Conservation (phyloP, 2,329 filamentous ascomycete genomes). For the Trichothecium sympodiale region DNA sequence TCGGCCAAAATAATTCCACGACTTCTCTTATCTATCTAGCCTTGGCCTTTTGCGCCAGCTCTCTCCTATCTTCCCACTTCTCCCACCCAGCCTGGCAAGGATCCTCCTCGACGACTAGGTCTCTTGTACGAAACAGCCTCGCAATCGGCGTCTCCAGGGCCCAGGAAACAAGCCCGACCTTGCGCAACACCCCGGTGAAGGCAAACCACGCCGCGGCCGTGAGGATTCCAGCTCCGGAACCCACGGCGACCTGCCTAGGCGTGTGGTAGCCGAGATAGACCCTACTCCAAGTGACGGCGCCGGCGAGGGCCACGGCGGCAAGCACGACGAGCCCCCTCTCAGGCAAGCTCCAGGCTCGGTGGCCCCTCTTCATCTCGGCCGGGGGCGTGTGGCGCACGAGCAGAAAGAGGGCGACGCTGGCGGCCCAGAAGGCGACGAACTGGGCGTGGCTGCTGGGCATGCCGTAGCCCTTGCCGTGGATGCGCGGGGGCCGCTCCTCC, state of each 20-base stretch:
- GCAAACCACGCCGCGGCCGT: conserved; percentile 73
- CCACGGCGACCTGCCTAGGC: conserved; percentile 73
- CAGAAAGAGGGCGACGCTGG: conserved; percentile 76
- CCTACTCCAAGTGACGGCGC: conserved; percentile 66
- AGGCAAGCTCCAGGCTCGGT: conserved; percentile 46
- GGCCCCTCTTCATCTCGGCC: no score
- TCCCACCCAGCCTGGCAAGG: conserved; percentile 88
- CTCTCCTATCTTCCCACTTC: conserved; percentile 60
- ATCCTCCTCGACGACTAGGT: conserved; percentile 81
- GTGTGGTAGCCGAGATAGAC: conserved; percentile 94
- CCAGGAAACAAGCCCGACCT: conserved; percentile 61
- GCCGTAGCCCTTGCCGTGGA: conserved; percentile 87
- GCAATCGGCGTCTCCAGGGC: conserved; percentile 54
- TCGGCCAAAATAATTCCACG: no score
- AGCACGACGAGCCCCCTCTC: conserved; percentile 47
- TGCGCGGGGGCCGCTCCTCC: conserved; percentile 76
- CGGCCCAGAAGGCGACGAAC: conserved; percentile 84
- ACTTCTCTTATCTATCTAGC: conserved; percentile 22
- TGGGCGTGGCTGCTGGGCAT: conserved; percentile 95
- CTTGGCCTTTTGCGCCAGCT: conserved; percentile 16
- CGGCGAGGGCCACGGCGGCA: conserved; percentile 50
- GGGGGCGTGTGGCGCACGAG: conserved; percentile 63
- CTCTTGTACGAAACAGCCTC: conserved; percentile 61
- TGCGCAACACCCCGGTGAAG: conserved; percentile 54
- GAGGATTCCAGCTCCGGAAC: conserved; percentile 56